A percentile compares a stretch with the other conserved stretches of the same genome.
phyloP scores from a whole-genome alignment of 2,329 filamentous ascomycete genomes.

The Ceratocystis smalleyi region DNA sequence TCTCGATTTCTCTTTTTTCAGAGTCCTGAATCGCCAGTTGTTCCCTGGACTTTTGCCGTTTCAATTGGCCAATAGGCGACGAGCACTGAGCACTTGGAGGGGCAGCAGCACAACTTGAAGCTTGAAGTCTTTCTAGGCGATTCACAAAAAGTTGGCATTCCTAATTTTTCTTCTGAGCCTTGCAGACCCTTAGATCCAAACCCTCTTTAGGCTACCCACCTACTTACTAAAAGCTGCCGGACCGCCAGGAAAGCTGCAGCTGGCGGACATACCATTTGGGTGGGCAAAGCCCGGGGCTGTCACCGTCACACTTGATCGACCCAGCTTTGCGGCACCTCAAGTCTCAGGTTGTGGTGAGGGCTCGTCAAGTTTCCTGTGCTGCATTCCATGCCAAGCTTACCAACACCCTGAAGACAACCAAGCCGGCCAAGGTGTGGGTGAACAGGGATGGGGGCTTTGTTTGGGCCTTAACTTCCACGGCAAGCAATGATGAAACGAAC shows the following conservation, averaged over 20 bases:
- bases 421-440: neutral
- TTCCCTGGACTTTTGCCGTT: neutral
- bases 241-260: neutral
- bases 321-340: neutral
- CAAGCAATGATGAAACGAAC: neutral
- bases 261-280: neutral
- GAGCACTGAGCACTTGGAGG: neutral
- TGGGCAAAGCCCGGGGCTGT: neutral
- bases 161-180: neutral
- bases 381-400: neutral
- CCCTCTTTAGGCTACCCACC: too few relatives aligned
- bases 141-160: neutral
- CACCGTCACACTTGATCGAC: neutral
- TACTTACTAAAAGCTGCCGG: too few relatives aligned
- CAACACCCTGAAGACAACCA: neutral
- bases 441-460: neutral
- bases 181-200: neutral
- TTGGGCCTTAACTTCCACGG: neutral
- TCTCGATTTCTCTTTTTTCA: neutral
- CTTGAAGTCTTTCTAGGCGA: neutral
- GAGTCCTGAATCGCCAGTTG: neutral
- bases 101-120: slow-evolving; percentile 2
- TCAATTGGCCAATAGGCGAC: neutral
- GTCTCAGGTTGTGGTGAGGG: neutral
- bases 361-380: neutral